Conservation (phyloP, 441 rosid genomes). For the Erodium chrysanthum region DNA sequence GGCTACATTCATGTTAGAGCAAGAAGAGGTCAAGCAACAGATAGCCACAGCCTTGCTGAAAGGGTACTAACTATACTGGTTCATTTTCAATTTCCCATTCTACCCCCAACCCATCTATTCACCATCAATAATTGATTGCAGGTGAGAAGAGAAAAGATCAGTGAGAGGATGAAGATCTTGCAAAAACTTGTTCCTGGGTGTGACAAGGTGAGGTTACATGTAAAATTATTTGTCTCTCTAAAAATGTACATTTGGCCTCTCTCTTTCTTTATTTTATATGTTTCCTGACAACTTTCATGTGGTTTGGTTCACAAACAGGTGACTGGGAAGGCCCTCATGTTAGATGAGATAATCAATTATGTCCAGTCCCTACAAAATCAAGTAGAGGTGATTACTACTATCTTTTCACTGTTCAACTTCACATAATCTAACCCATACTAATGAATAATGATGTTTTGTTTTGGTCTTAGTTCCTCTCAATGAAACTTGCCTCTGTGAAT, state of each 20-base stretch:
- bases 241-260: constrained; percentile 1
- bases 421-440: constrained; percentile 3
- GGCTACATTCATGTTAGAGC: constrained; percentile 41
- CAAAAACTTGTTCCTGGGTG: constrained; percentile 56
- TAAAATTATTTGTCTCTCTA: constrained; percentile 1
- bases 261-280: not conserved
- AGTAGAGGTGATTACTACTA: constrained; percentile 26
- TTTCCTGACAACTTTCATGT: constrained; percentile 25
- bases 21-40: constrained; percentile 37
- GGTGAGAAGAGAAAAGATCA: constrained; percentile 53
- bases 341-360: constrained; percentile 37
- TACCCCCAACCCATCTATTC: not conserved
- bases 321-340: constrained; percentile 36
- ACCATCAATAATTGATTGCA: constrained; percentile 12
- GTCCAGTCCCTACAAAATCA: constrained; percentile 30
- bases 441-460: not conserved
- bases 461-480: constrained; percentile 37
- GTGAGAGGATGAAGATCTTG: constrained; percentile 39
- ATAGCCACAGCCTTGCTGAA: constrained; percentile 22
- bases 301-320: constrained; percentile 30
- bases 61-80: constrained; percentile 24
- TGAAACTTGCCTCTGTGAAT: constrained; percentile 51
- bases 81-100: not conserved
- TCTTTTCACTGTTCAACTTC: not conserved
- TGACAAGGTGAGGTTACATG: constrained; percentile 33